Evolutionary conservation across 768 basidiomycete genomes (phyloP), one percentile per base, ranked within the genome.

Genomic region (Strobilomyces echinocephalus): DNA sequence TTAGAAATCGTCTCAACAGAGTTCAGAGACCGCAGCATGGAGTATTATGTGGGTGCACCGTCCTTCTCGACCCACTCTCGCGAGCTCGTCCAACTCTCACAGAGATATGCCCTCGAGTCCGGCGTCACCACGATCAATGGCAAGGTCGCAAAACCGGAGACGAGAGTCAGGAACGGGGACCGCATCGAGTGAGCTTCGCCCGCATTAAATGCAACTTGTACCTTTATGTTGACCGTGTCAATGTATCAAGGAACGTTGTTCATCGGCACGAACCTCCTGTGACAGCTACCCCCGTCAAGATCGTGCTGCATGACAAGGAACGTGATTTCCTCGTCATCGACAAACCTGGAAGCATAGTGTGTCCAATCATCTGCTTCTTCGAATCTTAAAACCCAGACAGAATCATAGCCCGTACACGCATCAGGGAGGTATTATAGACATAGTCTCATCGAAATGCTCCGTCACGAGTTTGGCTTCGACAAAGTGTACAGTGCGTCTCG

Each of bases 231-330:
- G 43, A 59, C 45, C 40, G 43, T 35, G 2, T 7, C 14, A 7
- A 34, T 10, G 5, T 53, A 26, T 41, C 44, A 61, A 95, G 92
- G 64, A 97, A 97, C 63, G 79, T 95, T 14, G 91, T 95, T 14
- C 92, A 95, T 69, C 79, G 93, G n/a, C 97, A 99, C 66, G 97
- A 99, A 71, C 97, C 97, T 6, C 93, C 97, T 4, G 87, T 99
- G 4, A 86, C 93, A 1, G 83, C 87, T 2, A 87, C 78, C 5
- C 89, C 90, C 2, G 83, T 98, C 50, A 81, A 84, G 57, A 77
- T 98, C 35, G 70, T 97, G 4, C 76, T 85, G 47, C 83, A 86
- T 53, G 92, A 97, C 66, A 76, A 75, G 14, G 83, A 90, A 59
- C 82, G 85, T 21, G 80, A 87, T 57, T 93, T 95, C 56, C 82